phyloP scores from a whole-genome alignment of 2,329 filamentous ascomycete genomes.

The Cladosporium sp. region DNA sequence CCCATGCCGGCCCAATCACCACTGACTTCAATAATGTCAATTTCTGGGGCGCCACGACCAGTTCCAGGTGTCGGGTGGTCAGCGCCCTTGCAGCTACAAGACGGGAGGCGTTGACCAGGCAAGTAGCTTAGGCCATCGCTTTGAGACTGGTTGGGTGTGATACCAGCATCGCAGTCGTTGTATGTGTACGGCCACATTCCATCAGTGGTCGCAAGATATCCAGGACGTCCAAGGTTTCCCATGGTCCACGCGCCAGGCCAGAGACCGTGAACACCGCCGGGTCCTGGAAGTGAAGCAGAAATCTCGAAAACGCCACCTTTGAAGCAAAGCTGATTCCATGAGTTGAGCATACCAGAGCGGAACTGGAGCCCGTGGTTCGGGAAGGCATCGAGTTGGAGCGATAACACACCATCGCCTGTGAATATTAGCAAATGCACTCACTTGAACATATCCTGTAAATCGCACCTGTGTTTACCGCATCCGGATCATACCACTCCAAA shows the following conservation, averaged over 20 bases:
- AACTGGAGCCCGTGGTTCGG: constrained; percentile 66
- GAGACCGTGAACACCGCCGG: constrained; percentile 66
- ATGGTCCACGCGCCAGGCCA: constrained; percentile 78
- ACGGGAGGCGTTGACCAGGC: constrained; percentile 69
- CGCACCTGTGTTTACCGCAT: constrained; percentile 29
- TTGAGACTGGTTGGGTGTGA: constrained; percentile 70
- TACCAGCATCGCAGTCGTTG: constrained; percentile 68
- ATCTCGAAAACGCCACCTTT: constrained; percentile 70
- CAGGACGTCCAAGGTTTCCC: constrained; percentile 70
- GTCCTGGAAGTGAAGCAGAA: constrained; percentile 67
- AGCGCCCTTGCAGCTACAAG: constrained; percentile 63
- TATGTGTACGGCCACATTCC: constrained; percentile 76
- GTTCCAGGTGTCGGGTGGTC: constrained; percentile 67
- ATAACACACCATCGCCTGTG: constrained; percentile 62
- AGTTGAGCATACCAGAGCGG: constrained; percentile 72
- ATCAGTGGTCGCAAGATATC: constrained; percentile 69
- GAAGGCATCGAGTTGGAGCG: constrained; percentile 65
- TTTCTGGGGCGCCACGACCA: constrained; percentile 68
- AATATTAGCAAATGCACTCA: constrained; percentile 24
- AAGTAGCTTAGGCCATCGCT: constrained; percentile 65
- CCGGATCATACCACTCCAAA: constrained; percentile 56
- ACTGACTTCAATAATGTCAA: constrained; percentile 71
- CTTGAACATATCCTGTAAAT: neutral
- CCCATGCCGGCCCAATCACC: constrained; percentile 45
- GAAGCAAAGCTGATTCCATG: constrained; percentile 73